phyloP scores from a whole-genome alignment of 495 filamentous ascomycete species.

The Daldinia childiae region DNA sequence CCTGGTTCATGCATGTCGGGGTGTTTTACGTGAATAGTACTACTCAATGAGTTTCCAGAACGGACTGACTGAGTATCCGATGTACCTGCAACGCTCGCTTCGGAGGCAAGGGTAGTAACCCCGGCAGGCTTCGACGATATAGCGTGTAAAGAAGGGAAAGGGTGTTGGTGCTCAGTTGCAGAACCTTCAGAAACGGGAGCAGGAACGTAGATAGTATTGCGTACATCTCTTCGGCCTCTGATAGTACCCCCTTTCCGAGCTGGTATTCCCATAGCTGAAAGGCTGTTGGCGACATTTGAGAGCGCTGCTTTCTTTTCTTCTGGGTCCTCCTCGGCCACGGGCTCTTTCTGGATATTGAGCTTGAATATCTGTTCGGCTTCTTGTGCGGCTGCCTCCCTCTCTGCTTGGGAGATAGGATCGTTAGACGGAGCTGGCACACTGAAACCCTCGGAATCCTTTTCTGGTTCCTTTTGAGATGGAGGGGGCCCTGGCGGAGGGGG shows the following conservation, averaged over 20 bases:
- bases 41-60: conserved; percentile 83
- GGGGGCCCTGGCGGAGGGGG: conserved; percentile 58
- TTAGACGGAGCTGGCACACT: conserved; percentile 71
- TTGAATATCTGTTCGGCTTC: conserved; percentile 81
- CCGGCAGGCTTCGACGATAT: conserved; percentile 56
- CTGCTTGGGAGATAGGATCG: conserved; percentile 85
- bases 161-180: conserved; percentile 49
- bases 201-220: conserved; percentile 85
- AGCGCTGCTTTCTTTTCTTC: conserved; percentile 85
- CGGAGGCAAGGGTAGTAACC: conserved; percentile 57
- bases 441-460: conserved; percentile 72
- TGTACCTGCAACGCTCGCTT: conserved; percentile 58
- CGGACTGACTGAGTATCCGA: conserved; percentile 94
- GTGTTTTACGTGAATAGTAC: conserved; percentile 70
- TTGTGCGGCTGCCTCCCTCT: conserved; percentile 75
- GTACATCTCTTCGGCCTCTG: conserved; percentile 88
- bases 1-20: conserved; percentile 84
- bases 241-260: conserved; percentile 78
- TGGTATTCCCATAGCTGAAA: conserved; percentile 66
- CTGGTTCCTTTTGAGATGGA: conserved; percentile 54
- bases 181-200: conserved; percentile 51
- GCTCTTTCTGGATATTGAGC: conserved; percentile 89
- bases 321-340: conserved; percentile 90
- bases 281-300: conserved; percentile 88
- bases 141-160: conserved; percentile 54